Evolutionary conservation across 495 filamentous ascomycete species (phyloP).

Genomic region (Penicillium paradoxum): DNA sequence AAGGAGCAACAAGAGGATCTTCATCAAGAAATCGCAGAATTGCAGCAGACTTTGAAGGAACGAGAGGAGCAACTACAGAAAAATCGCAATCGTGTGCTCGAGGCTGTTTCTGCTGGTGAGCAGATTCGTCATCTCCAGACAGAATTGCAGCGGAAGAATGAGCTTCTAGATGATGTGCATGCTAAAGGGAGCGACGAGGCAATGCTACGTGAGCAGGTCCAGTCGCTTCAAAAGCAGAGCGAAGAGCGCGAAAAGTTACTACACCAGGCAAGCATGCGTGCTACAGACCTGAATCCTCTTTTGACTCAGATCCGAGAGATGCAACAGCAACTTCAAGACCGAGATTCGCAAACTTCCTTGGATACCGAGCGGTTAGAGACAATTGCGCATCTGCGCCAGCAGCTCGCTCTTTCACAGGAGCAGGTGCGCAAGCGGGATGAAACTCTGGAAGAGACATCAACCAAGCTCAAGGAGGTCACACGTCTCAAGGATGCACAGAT

Average conservation of each 20-base stretch:
- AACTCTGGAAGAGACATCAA: constrained; percentile 34
- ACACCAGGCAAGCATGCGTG: constrained; percentile 20
- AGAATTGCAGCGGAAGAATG: constrained; percentile 35
- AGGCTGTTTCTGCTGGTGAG: constrained; percentile 36
- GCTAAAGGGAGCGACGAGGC: constrained; percentile 20
- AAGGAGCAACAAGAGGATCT: constrained; percentile 24
- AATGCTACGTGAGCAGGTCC: constrained; percentile 30
- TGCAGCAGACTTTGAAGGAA: constrained; percentile 32
- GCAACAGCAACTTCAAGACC: constrained; percentile 33
- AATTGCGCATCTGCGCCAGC: constrained; percentile 36
- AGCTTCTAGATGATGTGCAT: constrained; percentile 29
- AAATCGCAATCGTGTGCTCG: constrained; percentile 30
- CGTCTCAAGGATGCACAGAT: constrained; percentile 32
- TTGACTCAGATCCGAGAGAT: constrained; percentile 34
- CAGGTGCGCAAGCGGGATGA: constrained; percentile 36
- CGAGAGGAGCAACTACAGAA: constrained; percentile 37
- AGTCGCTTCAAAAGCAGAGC: constrained; percentile 29
- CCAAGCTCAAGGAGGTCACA: constrained; percentile 35
- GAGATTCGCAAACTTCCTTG: constrained; percentile 17
- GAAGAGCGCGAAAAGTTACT: constrained; percentile 27
- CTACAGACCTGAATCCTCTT: constrained; percentile 22
- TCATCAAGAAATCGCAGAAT: constrained; percentile 31
- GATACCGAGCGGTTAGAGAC: constrained; percentile 34
- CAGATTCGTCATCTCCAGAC: constrained; percentile 37
- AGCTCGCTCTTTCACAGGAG: constrained; percentile 35